phyloP scores from a whole-genome alignment of 2,329 filamentous ascomycete genomes.

The Rachicladosporium sp. region DNA sequence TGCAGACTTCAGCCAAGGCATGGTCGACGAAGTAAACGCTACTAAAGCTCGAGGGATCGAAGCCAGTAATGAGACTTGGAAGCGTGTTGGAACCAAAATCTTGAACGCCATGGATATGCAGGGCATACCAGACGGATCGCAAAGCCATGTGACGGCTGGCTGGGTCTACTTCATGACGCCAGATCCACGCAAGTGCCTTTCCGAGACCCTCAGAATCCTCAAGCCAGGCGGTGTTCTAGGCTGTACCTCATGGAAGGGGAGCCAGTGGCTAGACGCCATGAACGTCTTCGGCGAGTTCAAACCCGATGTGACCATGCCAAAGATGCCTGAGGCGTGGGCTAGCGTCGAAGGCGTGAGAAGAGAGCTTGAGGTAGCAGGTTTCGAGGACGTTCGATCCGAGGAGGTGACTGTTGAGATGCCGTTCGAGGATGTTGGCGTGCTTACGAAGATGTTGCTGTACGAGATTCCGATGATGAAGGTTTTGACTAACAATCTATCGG shows the following conservation, averaged over 20 bases:
- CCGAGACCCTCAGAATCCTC: slow-evolving; percentile 16
- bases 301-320: slow-evolving; percentile 10
- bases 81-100: slow-evolving; percentile 12
- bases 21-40: slow-evolving; percentile 15
- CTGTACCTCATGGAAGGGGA: slow-evolving; percentile 17
- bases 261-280: slow-evolving; percentile 19
- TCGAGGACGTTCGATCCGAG: slow-evolving; percentile 14
- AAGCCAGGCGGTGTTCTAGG: slow-evolving; percentile 13
- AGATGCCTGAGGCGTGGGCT: slow-evolving; percentile 17
- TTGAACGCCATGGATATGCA: slow-evolving; percentile 18
- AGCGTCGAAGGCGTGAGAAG: slow-evolving; percentile 8
- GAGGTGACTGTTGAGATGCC: slow-evolving; percentile 15
- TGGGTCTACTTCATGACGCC: slow-evolving; percentile 22
- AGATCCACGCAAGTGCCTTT: slow-evolving; percentile 14
- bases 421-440: slow-evolving; percentile 12
- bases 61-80: slow-evolving; percentile 13
- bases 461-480: slow-evolving; percentile 12
- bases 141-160: slow-evolving; percentile 21
- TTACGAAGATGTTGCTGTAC: slow-evolving; percentile 14
- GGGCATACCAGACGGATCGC: slow-evolving; percentile 10
- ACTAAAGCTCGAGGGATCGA: slow-evolving; percentile 5
- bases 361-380: slow-evolving; percentile 18
- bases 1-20: slow-evolving; percentile 20
- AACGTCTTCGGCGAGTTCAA: slow-evolving; percentile 9
- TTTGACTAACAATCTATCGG: slow-evolving; percentile 8